Evolutionary conservation across 2,329 filamentous ascomycete species (phyloP).

Genomic region (Coniella vitis): DNA sequence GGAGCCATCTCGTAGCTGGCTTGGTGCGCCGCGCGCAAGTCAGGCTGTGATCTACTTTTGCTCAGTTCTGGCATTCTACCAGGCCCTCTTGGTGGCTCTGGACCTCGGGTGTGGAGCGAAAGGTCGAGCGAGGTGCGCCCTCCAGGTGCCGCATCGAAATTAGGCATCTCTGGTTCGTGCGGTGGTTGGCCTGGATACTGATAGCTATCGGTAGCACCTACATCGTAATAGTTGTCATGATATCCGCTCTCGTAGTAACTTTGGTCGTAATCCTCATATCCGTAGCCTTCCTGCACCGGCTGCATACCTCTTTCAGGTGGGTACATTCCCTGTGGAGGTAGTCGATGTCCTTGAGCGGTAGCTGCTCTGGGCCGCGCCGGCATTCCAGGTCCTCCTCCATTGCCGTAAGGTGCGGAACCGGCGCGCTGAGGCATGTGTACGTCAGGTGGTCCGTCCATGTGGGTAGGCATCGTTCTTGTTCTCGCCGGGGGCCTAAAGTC

Average conservation of each 20-base stretch:
- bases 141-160: conserved; percentile 37
- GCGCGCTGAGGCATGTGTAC: conserved; percentile 29
- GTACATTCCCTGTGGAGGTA: conserved; percentile 47
- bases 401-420: conserved; percentile 41
- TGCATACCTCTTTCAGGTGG: conserved; percentile 36
- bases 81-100: conserved; percentile 41
- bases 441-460: conserved; percentile 32
- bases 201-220: conserved; percentile 24
- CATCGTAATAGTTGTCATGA: conserved; percentile 49
- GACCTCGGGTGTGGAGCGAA: conserved; percentile 32
- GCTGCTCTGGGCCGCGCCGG: conserved; percentile 44
- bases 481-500: conserved; percentile 46
- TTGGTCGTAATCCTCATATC: conserved; percentile 23
- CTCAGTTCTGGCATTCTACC: conserved; percentile 47
- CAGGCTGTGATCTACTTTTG: conserved; percentile 60
- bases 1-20: conserved; percentile 69
- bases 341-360: conserved; percentile 46
- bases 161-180: conserved; percentile 28
- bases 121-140: conserved; percentile 41
- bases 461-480: conserved; percentile 55
- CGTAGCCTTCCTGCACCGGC: conserved; percentile 23
- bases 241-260: conserved; percentile 29
- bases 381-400: conserved; percentile 35
- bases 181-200: conserved; percentile 22
- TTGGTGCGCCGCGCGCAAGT: conserved; percentile 55